Evolutionary conservation across 495 filamentous ascomycete species (phyloP), one percentile per base, ranked within the genome.

Genomic region (Aspergillus panamensis): DNA sequence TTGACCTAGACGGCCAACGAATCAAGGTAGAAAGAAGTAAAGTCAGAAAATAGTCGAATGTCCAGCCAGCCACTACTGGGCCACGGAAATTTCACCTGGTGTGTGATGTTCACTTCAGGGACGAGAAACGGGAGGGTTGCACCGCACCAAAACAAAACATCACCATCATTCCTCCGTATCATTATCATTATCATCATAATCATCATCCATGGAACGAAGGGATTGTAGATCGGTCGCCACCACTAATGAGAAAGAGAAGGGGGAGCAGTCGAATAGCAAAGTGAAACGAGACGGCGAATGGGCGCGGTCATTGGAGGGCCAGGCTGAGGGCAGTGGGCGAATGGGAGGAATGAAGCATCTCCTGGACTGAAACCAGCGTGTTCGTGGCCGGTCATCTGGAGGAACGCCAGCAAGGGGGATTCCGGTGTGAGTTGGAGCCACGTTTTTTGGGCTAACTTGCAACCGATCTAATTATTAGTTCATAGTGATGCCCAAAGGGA

Each of bases 401-500:
- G 30, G 29, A 13, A 3, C 16, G 19, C 48, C 31, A 40, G 53
- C 53, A 56, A 56, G 44, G 53, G 44, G 8, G 10, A 39, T 39
- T n/a, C 35, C 10, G 35, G 6, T 39, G 35, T 29, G 48, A 51
- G 42, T 44, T 58, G 56, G 56, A 51, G 56, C 56, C 56, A 58
- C 56, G 56, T 58, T 58, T 29, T 12, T 49, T 5, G 25, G 25
- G 25, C 25, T 25, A 25, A 25, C 25, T 25, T 25, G 25, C n/a
- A n/a, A n/a, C n/a, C n/a, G 25, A 25, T 2, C 25, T 25, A 25
- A 25, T 25, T 25, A 2, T 25, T 25, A 25, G 25, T n/a, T n/a
- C n/a, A n/a, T 2, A 16, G 42, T 45, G 47, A 10, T 49, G 20
- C 42, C 42, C 42, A 45, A 40, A 45, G n/a, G 19, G 42, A 45